Evolutionary conservation across 2,329 filamentous ascomycete species (phyloP), one percentile per base, ranked within the genome.

Genomic region (Colletotrichum eleusines): DNA sequence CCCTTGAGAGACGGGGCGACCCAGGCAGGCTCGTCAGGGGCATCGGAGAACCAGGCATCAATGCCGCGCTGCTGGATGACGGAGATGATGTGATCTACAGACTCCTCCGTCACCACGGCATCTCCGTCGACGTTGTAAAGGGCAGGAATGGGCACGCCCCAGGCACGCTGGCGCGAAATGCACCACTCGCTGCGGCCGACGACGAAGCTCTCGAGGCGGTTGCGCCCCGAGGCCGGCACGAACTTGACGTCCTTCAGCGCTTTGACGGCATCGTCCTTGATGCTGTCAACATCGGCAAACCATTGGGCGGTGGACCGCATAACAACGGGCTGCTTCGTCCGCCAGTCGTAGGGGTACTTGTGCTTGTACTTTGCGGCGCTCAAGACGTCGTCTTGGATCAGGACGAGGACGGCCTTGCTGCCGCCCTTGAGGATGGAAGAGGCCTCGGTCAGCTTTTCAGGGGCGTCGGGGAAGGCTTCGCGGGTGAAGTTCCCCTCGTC

Each of bases 311-410:
- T 99, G 4, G 96, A 95, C 74, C 96, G 86, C 42, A 97, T 89
- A 71, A 99, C 94, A 60, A 99, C 91, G 1, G 96, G 96, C 74
- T 92, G 87, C 81, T 98, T 99, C 0, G 95, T 97, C 64, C 96
- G 89, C 96, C 96, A 99, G 81, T 99, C 96, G 75, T 98, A 97
- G 0, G 96, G 96, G 78, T 98, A 98, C 80, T 97, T 98, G 84
- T 99, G 96, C 63, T 86, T 87, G 78, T 95, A 92, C 67, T 85
- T 86, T 75, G 97, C 92, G 5, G 87, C 88, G 48, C 87, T 86
- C 50, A 98, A 82, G 4, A 98, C 87, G 71, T 90, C 84, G 0
- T 86, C 83, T 33, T 85, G 82, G 2, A 98, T 84, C 61, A 96
- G 84, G 1, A 90, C 84, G 42, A 98, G 80, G 0, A 98, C 91